A percentile compares a stretch with the other conserved stretches of the same genome.
These are phyloP conservation scores for Dalechampia spathulata DNA, from an alignment of 441 rosid genomes.

Conservation along the genomic window DNA sequence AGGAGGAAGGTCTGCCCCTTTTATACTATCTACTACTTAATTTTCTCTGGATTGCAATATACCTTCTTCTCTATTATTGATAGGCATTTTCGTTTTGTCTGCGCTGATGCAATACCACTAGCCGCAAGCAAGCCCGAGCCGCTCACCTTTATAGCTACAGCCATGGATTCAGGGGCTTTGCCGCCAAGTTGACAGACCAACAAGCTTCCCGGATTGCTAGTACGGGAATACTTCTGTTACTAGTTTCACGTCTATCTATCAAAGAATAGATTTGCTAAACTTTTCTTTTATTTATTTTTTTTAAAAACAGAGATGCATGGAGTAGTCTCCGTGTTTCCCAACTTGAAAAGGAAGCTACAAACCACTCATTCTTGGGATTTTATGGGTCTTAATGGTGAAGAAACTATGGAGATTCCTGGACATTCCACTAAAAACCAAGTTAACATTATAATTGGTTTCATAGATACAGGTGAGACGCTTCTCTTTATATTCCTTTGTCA, in stretches of 20 bases:
- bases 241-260: too few species aligned
- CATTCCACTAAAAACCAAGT: slow-evolving; percentile 47
- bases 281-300: neutral
- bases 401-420: slow-evolving; percentile 45
- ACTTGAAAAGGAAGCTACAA: slow-evolving; percentile 41
- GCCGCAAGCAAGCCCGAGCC: slow-evolving; percentile 34
- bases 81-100: neutral
- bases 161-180: slow-evolving; percentile 52
- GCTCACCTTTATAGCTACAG: slow-evolving; percentile 44
- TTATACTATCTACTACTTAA: too few species aligned
- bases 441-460: slow-evolving; percentile 42
- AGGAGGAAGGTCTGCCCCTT: slow-evolving; percentile 34
- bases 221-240: slow-evolving; percentile 6
- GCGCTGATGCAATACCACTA: slow-evolving; percentile 5
- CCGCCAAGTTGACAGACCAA: slow-evolving; percentile 40
- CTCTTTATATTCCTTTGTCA: neutral
- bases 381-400: slow-evolving; percentile 45
- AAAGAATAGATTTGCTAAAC: too few species aligned
- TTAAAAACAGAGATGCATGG: slow-evolving; percentile 37
- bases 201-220: slow-evolving; percentile 46
- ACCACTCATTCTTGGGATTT: slow-evolving; percentile 63
- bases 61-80: neutral
- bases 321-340: slow-evolving; percentile 51
- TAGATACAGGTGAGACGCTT: slow-evolving; percentile 38
- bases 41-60: neutral